Percentiles rank a stretch among this genome's conserved stretches.
Conservation (phyloP, 2,329 filamentous ascomycete genomes). For the Talaromyces sp. region DNA sequence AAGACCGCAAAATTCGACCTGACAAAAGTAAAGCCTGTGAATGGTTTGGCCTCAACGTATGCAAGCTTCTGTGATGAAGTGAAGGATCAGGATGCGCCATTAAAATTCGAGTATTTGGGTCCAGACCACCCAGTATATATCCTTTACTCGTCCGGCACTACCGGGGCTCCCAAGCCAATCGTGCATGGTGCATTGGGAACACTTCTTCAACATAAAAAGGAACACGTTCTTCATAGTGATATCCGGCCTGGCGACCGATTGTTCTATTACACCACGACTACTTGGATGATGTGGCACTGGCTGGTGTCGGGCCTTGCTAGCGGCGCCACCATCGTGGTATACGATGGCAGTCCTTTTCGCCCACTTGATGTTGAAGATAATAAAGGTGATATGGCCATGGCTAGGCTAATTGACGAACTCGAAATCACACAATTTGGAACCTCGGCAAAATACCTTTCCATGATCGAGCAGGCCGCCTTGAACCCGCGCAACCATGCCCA, state of each 20-base stretch:
- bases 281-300: conserved; percentile 99
- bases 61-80: conserved; percentile 42
- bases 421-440: conserved; percentile 91
- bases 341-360: conserved; percentile 86
- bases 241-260: conserved; percentile 67
- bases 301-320: conserved; percentile 77
- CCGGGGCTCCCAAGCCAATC: conserved; percentile 82
- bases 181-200: conserved; percentile 88
- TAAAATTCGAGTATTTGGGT: conserved; percentile 69
- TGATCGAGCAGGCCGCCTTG: conserved; percentile 74
- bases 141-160: conserved; percentile 89
- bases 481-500: conserved; percentile 51
- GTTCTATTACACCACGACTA: conserved; percentile 91
- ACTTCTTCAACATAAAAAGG: conserved; percentile 94
- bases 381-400: conserved; percentile 73
- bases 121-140: conserved; percentile 91
- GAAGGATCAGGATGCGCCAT: conserved; percentile 31
- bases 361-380: conserved; percentile 52
- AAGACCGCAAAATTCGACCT: conserved; percentile 32
- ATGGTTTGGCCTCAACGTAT: conserved; percentile 38
- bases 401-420: conserved; percentile 72
- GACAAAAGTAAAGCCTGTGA: conserved; percentile 24
- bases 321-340: conserved; percentile 78
- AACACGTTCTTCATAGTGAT: conserved; percentile 82
- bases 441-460: conserved; percentile 84